Base-by-base conservation (phyloP, 2,329 filamentous ascomycete genomes). In the Colletotrichum theobromicola region DNA sequence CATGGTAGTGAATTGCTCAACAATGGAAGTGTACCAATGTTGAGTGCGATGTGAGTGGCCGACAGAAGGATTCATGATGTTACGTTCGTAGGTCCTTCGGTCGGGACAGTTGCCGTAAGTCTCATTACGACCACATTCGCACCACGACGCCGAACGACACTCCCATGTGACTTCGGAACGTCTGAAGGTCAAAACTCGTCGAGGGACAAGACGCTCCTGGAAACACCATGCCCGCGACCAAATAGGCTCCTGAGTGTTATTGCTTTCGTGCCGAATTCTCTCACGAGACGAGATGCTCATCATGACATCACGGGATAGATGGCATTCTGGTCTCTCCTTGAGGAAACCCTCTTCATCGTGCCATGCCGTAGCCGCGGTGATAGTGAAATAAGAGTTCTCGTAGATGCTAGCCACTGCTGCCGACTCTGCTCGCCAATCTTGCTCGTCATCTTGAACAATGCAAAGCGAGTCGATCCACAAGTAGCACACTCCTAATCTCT, bases 381-480 rank as follows among this genome's bases (percentile, higher is more conserved):
- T 35, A 16, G 28, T 61, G 30, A 61, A 24, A 21, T 35, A 61
- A 28, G 30, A 61, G 15, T 61, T 18, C 30, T 35, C 16, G 28
- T 61, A 61, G 30, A 61, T 7, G 26, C 28, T 18, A 9, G n/a
- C 66, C 74, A 75, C 71, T 42, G 32, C 28, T 13, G 67, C 28
- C 1, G 69, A 69, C 66, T 78, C 75, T 4, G 18, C 6, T 13
- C 69, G 67, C 77, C 76, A 77, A 32, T 78, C 77, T 6, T 67
- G 53, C 35, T 64, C 70, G 4, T 69, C 65, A 46, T 77, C 76
- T 50, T 78, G 76, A 9, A 78, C 61, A 21, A 79, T 80, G 64
- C 78, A 80, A 4, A 79, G 68, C 4, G 77, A 78, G 68, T 79
- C 77, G n/a, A 78, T 79, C 77, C 78, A 79, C 8, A 79, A 26